phyloP scores from a whole-genome alignment of 352 stramenopile genomes.

The Pythium sukuiense region DNA sequence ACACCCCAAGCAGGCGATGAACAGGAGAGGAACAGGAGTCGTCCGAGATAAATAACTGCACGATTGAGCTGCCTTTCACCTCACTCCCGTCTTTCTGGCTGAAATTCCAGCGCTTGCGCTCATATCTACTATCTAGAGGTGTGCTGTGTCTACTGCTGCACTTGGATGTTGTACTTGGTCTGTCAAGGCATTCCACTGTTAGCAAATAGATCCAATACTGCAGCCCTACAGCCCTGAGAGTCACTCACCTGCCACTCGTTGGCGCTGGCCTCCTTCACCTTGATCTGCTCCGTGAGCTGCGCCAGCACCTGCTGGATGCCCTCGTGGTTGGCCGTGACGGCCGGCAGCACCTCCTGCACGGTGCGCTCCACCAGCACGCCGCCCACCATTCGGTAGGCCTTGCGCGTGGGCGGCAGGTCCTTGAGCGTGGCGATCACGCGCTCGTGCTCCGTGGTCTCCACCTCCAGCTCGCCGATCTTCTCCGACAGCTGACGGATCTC shows the following conservation, averaged over 20 bases:
- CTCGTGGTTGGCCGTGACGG: slow-evolving; percentile 83
- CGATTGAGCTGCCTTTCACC: slow-evolving; percentile 4
- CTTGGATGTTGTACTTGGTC: slow-evolving; percentile 86
- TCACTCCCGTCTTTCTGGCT: not conserved
- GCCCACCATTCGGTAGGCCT: slow-evolving; percentile 95
- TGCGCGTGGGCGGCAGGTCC: slow-evolving; percentile 65
- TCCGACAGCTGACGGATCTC: slow-evolving; percentile 83
- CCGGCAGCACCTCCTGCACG: slow-evolving; percentile 94
- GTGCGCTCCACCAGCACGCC: slow-evolving; percentile 96
- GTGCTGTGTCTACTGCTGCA: slow-evolving; percentile 49
- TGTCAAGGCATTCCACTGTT: slow-evolving; percentile 24
- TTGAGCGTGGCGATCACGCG: slow-evolving; percentile 83
- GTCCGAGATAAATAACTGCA: slow-evolving; percentile 16
- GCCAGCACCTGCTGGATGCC: slow-evolving; percentile 73
- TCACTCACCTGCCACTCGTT: slow-evolving; percentile 73
- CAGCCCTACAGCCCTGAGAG: not conserved
- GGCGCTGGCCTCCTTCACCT: slow-evolving; percentile 82
- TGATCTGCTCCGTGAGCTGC: slow-evolving; percentile 77
- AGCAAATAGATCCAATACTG: not conserved
- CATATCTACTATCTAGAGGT: slow-evolving; percentile 7
- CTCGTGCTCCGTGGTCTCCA: slow-evolving; percentile 83
- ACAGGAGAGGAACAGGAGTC: slow-evolving; percentile 1
- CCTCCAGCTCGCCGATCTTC: slow-evolving; percentile 84
- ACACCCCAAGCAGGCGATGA: not conserved
- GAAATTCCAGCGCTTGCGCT: not conserved